phyloP scores from a whole-genome alignment of 768 basidiomycete genomes.

The Chalciporus piperatus region DNA sequence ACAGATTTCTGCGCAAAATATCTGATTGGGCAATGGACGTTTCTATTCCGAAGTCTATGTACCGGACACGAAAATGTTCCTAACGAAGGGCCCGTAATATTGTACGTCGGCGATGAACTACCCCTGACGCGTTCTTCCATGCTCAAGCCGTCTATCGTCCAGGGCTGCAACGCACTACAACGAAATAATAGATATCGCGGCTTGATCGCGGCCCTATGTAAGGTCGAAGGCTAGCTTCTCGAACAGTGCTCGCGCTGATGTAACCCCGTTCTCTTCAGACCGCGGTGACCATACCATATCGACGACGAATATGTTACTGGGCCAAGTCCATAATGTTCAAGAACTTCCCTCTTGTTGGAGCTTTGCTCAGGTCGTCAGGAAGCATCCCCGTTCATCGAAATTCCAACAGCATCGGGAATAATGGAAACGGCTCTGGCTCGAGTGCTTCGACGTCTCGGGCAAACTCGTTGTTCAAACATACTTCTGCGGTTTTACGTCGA shows the following conservation, averaged over 20 bases:
- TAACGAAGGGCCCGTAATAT: constrained; percentile 53
- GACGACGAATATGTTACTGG: constrained; percentile 60
- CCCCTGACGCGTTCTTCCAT: background rate
- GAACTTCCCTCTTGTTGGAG: constrained; percentile 49
- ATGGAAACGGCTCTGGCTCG: constrained; percentile 1
- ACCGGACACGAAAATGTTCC: constrained; percentile 57
- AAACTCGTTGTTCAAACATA: constrained; percentile 52
- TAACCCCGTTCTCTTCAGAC: background rate
- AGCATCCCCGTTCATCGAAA: constrained; percentile 72
- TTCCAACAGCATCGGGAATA: constrained; percentile 36
- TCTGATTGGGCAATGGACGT: constrained; percentile 56
- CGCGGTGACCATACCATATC: constrained; percentile 59
- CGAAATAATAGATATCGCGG: constrained; percentile 61
- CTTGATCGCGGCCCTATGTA: constrained; percentile 43
- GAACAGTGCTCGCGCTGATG: background rate
- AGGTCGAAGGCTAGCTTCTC: constrained; percentile 3
- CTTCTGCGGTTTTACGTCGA: constrained; percentile 60
- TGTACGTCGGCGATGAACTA: constrained; percentile 40
- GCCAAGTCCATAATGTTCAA: constrained; percentile 70
- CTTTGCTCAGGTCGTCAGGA: constrained; percentile 57
- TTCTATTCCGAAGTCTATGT: constrained; percentile 61
- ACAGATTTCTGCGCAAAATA: constrained; percentile 55
- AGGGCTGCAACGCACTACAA: constrained; percentile 66
- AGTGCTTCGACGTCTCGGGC: constrained; percentile 26
- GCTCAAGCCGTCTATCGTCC: background rate